Evolutionary conservation across 2,329 filamentous ascomycete genomes (phyloP).

Genomic region (Colletotrichum sp.): DNA sequence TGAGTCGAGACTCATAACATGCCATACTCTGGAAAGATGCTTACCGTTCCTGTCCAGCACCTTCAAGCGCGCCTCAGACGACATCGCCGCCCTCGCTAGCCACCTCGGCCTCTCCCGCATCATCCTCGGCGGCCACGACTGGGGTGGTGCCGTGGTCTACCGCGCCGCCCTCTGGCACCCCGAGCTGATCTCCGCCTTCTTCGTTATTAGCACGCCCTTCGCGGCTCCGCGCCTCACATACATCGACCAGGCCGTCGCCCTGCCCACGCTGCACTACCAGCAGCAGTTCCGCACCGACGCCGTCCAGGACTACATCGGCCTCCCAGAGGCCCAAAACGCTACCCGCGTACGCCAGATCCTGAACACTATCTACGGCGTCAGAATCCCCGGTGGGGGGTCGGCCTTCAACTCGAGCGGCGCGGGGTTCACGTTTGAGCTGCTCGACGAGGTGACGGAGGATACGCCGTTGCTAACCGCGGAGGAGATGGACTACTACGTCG

Average conservation of each 20-base stretch:
- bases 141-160: slow-evolving; percentile 77
- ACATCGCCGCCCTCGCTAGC: slow-evolving; percentile 71
- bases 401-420: slow-evolving; percentile 57
- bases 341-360: slow-evolving; percentile 70
- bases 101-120: slow-evolving; percentile 54
- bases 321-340: slow-evolving; percentile 52
- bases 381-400: slow-evolving; percentile 53
- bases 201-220: slow-evolving; percentile 78
- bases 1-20: not conserved
- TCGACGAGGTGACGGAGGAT: slow-evolving; percentile 54
- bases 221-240: slow-evolving; percentile 54
- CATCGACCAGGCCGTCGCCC: slow-evolving; percentile 58
- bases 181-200: slow-evolving; percentile 69
- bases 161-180: slow-evolving; percentile 74
- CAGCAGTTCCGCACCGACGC: slow-evolving; percentile 71
- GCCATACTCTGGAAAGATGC: not conserved
- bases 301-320: slow-evolving; percentile 34
- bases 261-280: slow-evolving; percentile 79
- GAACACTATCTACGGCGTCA: slow-evolving; percentile 69
- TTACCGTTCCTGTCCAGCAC: slow-evolving; percentile 60
- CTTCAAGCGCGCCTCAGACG: slow-evolving; percentile 71
- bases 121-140: slow-evolving; percentile 84
- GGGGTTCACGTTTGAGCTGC: slow-evolving; percentile 65
- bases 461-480: slow-evolving; percentile 66
- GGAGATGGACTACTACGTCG: slow-evolving; percentile 79